These are phyloP conservation scores for Arachis monticola DNA, from an alignment of 331 rosid genomes.

Conservation along the genomic window DNA sequence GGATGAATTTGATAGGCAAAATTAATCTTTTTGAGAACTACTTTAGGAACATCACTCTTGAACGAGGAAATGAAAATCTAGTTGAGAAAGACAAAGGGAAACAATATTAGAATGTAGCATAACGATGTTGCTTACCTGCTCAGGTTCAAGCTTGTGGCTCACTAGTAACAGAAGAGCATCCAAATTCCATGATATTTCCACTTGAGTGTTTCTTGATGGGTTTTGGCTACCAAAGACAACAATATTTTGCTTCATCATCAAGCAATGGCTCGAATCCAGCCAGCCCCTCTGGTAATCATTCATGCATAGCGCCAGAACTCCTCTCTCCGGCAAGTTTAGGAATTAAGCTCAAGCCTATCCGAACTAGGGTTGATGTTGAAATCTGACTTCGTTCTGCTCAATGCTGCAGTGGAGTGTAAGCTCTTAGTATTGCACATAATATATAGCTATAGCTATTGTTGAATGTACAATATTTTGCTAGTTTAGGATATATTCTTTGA, in stretches of 20 bases:
- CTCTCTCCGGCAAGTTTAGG: constrained; percentile 73
- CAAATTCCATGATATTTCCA: constrained; percentile 74
- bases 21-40: too few relatives aligned
- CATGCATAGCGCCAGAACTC: constrained; percentile 77
- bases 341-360: constrained; percentile 85
- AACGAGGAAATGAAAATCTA: neutral
- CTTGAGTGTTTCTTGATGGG: constrained; percentile 77
- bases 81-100: too few relatives aligned
- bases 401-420: constrained; percentile 27
- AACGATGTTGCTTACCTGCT: constrained; percentile 26
- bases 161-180: constrained; percentile 86
- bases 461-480: constrained; percentile 34
- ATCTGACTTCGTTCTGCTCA: constrained; percentile 28
- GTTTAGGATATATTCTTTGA: constrained; percentile 65
- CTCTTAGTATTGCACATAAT: constrained; percentile 45
- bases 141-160: constrained; percentile 92
- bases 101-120: neutral
- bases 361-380: constrained; percentile 63
- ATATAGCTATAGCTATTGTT: constrained; percentile 32
- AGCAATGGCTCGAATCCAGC: constrained; percentile 64
- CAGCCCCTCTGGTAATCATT: constrained; percentile 55
- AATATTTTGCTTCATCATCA: constrained; percentile 54
- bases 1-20: too few relatives aligned
- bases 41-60: neutral
- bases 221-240: constrained; percentile 65